Base-by-base conservation (phyloP, 768 basidiomycete species). In the Podaxis carcinomalis region DNA sequence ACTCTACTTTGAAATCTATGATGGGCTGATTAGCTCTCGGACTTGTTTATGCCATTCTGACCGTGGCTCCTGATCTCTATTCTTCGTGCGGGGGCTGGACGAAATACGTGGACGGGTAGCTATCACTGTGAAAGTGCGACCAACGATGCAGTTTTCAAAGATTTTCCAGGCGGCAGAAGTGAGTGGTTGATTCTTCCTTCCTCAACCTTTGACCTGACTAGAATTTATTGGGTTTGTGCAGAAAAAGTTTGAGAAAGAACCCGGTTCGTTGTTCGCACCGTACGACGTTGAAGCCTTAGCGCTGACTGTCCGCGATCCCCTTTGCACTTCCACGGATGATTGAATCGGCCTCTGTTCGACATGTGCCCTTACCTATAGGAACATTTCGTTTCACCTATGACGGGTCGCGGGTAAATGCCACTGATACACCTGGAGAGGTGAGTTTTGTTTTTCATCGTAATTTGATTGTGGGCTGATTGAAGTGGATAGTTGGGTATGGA, bases 81-180 rank as follows among this genome's bases (percentile, higher is more conserved):
- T 19, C 9, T 21, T 44, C 14, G 42, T 44, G 7, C 42, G 7
- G 16, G 2, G 19, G 5, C 42, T 44, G n/a, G n/a, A 25, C 32
- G 14, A 23, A 32, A 32, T 19, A 14, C 19, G n/a, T 56, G 6
- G 42, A 36, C 23, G 55, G 32, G 23, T 67, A 89, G 88, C 79
- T 7, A 83, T 87, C 32, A 86, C 83, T 4, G 81, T 90, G 3
- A 89, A 89, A 69, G 87, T 88, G 10, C 88, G 85, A 62, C 62
- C 78, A 1, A 83, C 81, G 37, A 89, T 83, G 77, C 75, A 76
- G n/a, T 87, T 89, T 65, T 69, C 74, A 40, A 89, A 88, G 71
- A 83, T 88, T 25, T 88, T 89, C 60, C 79, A 84, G 16, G 87
- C 85, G 14, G 83, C 84, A 1, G 84, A 87, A 78, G 88, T 88